These are phyloP conservation scores for Coemansia sp. DNA, from an alignment of 192 early-diverging fungal species.

Conservation along the genomic window DNA sequence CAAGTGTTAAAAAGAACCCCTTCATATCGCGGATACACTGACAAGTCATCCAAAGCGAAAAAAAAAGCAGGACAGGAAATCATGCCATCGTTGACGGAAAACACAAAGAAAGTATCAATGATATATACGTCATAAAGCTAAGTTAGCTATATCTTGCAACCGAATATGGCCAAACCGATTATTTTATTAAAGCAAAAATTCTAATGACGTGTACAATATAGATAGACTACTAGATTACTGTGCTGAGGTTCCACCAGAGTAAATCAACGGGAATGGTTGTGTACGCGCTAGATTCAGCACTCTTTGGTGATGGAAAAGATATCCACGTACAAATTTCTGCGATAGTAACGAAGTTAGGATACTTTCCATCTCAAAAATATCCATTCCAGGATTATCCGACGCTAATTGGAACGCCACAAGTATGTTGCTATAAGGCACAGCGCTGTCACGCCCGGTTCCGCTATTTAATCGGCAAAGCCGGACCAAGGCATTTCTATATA, in stretches of 20 bases:
- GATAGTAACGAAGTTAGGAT: constrained; percentile 45
- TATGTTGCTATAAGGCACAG: constrained; percentile 33
- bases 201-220: no score
- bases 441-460: constrained; percentile 3
- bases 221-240: background rate
- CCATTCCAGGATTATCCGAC: constrained; percentile 33
- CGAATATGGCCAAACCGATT: no score
- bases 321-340: constrained; percentile 42
- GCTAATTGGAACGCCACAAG: constrained; percentile 30
- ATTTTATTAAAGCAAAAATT: no score
- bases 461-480: constrained; percentile 7
- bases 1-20: no score
- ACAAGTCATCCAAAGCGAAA: no score
- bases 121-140: no score
- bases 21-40: no score
- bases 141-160: no score
- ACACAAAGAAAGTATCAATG: no score
- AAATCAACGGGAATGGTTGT: constrained; percentile 32
- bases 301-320: constrained; percentile 48
- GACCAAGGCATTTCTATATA: constrained; percentile 35
- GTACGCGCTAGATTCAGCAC: constrained; percentile 36
- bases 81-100: no score
- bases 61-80: no score
- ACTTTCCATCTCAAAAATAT: constrained; percentile 44
- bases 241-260: background rate